These are phyloP conservation scores for Baudoinia panamericana DNA, from an alignment of 495 filamentous ascomycete species.

Conservation along the genomic window DNA sequence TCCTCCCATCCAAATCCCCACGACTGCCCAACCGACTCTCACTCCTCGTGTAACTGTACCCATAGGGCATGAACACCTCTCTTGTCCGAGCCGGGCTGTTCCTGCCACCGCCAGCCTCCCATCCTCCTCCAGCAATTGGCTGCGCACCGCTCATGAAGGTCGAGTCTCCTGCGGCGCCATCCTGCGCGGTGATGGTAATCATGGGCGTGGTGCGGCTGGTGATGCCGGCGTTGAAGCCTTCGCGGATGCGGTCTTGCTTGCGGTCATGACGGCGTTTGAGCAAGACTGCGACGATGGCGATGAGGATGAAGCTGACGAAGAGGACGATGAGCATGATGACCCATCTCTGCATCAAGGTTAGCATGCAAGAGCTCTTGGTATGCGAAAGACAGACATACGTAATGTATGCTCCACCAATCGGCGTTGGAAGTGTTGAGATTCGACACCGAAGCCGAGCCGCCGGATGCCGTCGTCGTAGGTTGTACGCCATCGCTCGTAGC, in stretches of 20 bases:
- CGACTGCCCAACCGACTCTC: conserved; percentile 7
- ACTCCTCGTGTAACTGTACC: conserved; percentile 13
- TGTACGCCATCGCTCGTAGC: not conserved
- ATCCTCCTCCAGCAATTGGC: not conserved
- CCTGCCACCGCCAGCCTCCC: not conserved
- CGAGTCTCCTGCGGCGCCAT: not conserved
- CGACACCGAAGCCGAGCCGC: not conserved
- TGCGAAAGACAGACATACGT: not conserved
- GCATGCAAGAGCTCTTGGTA: no score
- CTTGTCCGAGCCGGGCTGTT: conserved; percentile 8
- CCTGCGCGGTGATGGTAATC: not conserved
- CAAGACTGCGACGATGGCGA: conserved; percentile 22
- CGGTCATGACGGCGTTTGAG: conserved; percentile 24
- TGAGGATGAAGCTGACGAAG: conserved; percentile 21
- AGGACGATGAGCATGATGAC: conserved; percentile 30
- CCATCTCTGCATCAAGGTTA: conserved; percentile 20
- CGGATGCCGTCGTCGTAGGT: not conserved
- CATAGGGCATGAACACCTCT: conserved; percentile 19
- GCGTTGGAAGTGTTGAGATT: not conserved
- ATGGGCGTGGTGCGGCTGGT: conserved; percentile 14
- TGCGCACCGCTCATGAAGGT: not conserved
- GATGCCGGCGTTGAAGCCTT: conserved; percentile 21
- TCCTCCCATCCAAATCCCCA: not conserved
- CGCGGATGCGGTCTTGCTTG: conserved; percentile 18
- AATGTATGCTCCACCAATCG: conserved; percentile 8